Conservation (phyloP, 106 monocot species). For the Allium fistulosum region DNA sequence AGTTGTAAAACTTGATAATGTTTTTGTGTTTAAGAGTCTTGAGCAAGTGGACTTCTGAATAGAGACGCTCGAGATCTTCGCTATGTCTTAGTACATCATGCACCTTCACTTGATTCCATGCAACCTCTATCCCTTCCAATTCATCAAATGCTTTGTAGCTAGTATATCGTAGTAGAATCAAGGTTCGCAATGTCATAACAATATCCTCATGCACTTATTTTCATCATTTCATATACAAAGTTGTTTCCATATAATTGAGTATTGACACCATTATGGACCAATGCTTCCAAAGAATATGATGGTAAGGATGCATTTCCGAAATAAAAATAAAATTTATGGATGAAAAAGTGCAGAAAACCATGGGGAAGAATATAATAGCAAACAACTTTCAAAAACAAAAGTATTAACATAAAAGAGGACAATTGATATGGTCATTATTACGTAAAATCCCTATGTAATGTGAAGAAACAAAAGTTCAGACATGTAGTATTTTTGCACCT, state of each 20-base stretch:
- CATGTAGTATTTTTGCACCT: neutral
- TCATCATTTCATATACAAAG: neutral
- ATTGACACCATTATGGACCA: neutral
- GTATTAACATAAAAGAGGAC: no score
- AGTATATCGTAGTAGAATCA: neutral
- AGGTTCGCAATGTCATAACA: neutral
- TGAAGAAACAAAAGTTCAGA: neutral
- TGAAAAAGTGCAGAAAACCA: neutral
- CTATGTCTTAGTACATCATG: constrained; percentile 25
- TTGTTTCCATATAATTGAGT: neutral
- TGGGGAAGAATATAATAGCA: neutral
- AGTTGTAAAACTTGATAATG: constrained; percentile 64
- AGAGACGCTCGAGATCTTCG: constrained; percentile 43
- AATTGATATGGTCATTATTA: neutral
- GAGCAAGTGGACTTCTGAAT: constrained; percentile 67
- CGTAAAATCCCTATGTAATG: neutral
- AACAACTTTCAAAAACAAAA: no score
- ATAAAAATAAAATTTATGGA: neutral
- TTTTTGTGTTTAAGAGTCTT: constrained; percentile 65
- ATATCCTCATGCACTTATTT: neutral
- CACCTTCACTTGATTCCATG: constrained; percentile 77
- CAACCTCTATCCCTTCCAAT: constrained; percentile 67
- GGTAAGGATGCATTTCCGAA: neutral
- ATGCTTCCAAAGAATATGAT: neutral
- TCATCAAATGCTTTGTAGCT: constrained; percentile 71